Conservation (phyloP, 202 grass and related monocot species). For the Musa balbisiana region DNA sequence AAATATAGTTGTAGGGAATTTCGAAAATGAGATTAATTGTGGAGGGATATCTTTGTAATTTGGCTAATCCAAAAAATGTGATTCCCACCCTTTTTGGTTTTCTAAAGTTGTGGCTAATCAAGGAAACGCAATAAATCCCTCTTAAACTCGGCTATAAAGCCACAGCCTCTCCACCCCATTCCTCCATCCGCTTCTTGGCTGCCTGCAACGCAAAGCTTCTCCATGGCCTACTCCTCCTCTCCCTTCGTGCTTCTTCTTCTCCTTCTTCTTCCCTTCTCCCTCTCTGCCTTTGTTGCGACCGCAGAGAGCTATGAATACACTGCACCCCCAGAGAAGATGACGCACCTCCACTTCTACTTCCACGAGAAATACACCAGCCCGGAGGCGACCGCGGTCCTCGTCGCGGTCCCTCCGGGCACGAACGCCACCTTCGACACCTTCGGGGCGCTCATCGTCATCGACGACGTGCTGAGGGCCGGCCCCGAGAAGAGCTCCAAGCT, state of each 20-base stretch:
- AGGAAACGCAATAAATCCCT: no score
- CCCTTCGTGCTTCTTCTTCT: not conserved
- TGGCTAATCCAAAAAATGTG: no score
- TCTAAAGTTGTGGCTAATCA: no score
- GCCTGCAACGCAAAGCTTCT: no score
- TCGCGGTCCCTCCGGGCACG: not conserved
- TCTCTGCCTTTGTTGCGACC: not conserved
- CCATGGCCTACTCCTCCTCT: not conserved
- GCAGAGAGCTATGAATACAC: not conserved
- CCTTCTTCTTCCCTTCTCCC: not conserved
- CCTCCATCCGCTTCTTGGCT: no score
- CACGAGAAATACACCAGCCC: not conserved
- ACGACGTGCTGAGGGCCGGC: conserved; percentile 45
- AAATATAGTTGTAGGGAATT: no score
- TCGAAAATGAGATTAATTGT: no score
- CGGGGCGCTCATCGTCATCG: conserved; percentile 47
- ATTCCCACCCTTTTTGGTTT: no score
- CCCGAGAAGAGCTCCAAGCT: conserved; percentile 38
- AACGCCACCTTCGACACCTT: conserved; percentile 23
- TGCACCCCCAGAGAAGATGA: not conserved
- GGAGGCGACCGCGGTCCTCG: not conserved
- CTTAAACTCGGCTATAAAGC: no score
- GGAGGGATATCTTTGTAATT: no score
- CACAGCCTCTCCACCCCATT: no score
- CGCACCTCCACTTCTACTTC: not conserved